Evolutionary conservation across 2,329 filamentous ascomycete species (phyloP).

Genomic region (Fusarium chlamydosporum): DNA sequence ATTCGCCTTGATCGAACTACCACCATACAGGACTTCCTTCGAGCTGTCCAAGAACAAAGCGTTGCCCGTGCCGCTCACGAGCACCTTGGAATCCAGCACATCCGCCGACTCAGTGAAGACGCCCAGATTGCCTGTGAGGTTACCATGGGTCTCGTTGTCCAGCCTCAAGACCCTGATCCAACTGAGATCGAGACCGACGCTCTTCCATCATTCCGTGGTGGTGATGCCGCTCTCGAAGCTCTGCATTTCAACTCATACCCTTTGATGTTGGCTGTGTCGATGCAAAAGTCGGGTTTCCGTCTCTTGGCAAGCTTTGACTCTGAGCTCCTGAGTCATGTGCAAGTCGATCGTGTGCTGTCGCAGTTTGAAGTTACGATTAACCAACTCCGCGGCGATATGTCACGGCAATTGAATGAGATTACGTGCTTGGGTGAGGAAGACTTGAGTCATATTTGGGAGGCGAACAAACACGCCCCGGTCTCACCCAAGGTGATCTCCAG

Average conservation of each 20-base stretch:
- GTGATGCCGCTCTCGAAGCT: constrained; percentile 70
- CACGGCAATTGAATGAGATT: constrained; percentile 54
- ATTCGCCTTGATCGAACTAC: constrained; percentile 45
- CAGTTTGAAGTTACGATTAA: constrained; percentile 66
- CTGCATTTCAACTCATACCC: constrained; percentile 71
- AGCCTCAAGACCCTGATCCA: constrained; percentile 57
- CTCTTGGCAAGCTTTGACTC: constrained; percentile 75
- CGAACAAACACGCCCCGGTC: constrained; percentile 47
- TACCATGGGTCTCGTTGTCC: constrained; percentile 66
- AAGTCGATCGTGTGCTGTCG: constrained; percentile 66
- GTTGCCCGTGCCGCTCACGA: constrained; percentile 50
- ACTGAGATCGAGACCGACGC: constrained; percentile 37
- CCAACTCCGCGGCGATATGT: constrained; percentile 60
- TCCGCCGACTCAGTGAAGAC: constrained; percentile 61
- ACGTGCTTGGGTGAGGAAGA: constrained; percentile 56
- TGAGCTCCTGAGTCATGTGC: constrained; percentile 63
- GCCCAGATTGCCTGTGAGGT: constrained; percentile 68
- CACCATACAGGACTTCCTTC: constrained; percentile 46
- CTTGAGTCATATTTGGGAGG: constrained; percentile 53
- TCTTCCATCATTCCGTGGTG: constrained; percentile 63
- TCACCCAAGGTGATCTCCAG: constrained; percentile 32
- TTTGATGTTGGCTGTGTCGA: constrained; percentile 73
- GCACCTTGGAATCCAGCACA: constrained; percentile 54
- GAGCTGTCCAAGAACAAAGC: constrained; percentile 49
- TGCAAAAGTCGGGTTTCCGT: constrained; percentile 67